Evolutionary conservation across 2,329 filamentous ascomycete genomes (phyloP), one percentile per base, ranked within the genome.

Genomic region (Aureobasidium sp.): DNA sequence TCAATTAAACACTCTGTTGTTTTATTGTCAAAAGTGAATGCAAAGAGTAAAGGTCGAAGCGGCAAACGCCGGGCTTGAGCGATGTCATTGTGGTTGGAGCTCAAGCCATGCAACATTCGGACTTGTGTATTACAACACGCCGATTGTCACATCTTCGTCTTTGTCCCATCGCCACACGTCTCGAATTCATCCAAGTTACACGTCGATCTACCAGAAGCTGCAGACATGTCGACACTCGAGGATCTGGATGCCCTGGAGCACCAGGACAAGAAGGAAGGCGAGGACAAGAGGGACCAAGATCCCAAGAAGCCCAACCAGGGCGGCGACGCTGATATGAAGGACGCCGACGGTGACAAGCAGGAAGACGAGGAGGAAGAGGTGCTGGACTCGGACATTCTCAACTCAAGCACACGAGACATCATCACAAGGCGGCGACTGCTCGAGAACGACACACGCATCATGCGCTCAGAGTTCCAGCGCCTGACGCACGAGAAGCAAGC

Each of bases 401-500:
- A 83, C 69, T 85, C 94, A 63, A 91, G 86, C 77, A 97, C 93
- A 75, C 84, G 89, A 75, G 93, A 98, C 74, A 94, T 98, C 65
- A 79, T 88, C 65, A 95, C 90, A 64, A 83, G 93, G 70, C 87
- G 85, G 76, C 85, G 90, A 66, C 79, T 98, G 67, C 78, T 98
- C 60, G 93, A 98, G 73, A 98, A 98, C 72, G 93, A 98, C 72
- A 87, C 93, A 65, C 82, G 93, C 65, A 97, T 98, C 73, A 97
- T 98, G 90, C 91, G 87, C 79, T 95, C 90, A 78, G 93, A 98
- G 72, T 90, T 83, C 64, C 90, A 95, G 68, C 85, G 93, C 63
- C 78, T 98, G 74, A 86, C 86, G 64, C 93, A 98, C 66, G 93
- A 98, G 74, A 95, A 95, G 75, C 83, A 86, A 45, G 85, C 88